Base-by-base conservation (phyloP, 1,284 basidiomycete species). In the Sporisorium iseilematis-ciliati region DNA sequence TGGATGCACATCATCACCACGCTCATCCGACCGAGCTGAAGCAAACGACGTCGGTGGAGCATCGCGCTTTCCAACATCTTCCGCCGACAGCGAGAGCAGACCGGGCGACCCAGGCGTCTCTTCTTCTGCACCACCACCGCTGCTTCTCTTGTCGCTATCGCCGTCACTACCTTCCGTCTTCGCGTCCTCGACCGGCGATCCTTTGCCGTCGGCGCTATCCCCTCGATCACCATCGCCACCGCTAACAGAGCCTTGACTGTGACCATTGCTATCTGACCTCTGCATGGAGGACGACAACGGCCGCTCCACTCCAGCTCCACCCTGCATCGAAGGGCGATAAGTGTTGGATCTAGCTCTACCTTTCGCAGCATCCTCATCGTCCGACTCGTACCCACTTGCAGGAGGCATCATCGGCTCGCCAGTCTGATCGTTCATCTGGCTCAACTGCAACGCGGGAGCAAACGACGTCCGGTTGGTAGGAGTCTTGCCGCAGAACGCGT, bases 391-490 rank as follows among this genome's bases (percentile, higher is more conserved):
- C 7, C 21, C 57, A 7, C 41, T 40, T 0, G 23, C n/a, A 33
- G 35, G 45, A 10, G 38, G 46, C 55, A 33, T 12, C 40, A 38
- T 12, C 40, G 29, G 48, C n/a, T 14, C 43, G 25, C 7, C 31
- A 12, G 7, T 14, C 16, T 5, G 29, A 29, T 16, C 33, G n/a
- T 50, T 31, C 38, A 42, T 29, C 7, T 57, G 52, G n/a, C 41
- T 60, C 14, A 58, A 5, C 7, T 58, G 50, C 48, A 50, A 20
- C 31, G 25, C 20, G 20, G 33, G 42, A 20, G 48, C 52, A 20
- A 75, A 75, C 8, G 50, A 53, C 14, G 65, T 74, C 8, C 65
- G 66, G 12, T 61, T 18, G 2, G 72, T 75, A 6, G 66, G 72
- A 6, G 72, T 75, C n/a, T 59, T 52, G 14, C 56, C 62, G 35